phyloP scores from a whole-genome alignment of 2,329 filamentous ascomycete genomes.

The Apiospora pterosperma region DNA sequence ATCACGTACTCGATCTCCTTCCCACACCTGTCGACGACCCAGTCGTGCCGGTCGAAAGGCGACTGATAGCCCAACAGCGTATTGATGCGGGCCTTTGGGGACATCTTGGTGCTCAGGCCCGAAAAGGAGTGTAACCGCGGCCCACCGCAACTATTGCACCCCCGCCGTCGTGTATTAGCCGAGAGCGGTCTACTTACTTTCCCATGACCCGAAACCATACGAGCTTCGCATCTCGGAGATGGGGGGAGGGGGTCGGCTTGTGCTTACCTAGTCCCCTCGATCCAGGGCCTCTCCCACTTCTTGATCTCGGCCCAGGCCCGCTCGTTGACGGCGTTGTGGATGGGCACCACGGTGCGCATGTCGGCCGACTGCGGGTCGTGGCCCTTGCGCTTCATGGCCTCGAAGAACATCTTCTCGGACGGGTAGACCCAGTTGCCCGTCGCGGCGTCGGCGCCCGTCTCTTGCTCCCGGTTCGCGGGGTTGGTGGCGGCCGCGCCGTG shows the following conservation, averaged over 20 bases:
- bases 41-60: constrained; percentile 96
- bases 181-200: too few relatives aligned
- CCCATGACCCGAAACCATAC: too few relatives aligned
- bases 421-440: constrained; percentile 97
- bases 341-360: constrained; percentile 90
- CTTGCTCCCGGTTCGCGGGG: constrained; percentile 70
- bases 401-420: constrained; percentile 96
- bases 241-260: neutral
- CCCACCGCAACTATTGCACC: constrained; percentile 57
- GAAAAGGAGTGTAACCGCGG: constrained; percentile 82
- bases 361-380: constrained; percentile 68
- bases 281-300: constrained; percentile 75
- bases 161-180: neutral
- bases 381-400: constrained; percentile 90
- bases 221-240: neutral
- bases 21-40: constrained; percentile 91
- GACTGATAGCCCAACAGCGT: constrained; percentile 81
- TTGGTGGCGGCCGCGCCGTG: constrained; percentile 17
- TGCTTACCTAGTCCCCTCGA: constrained; percentile 51
- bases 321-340: constrained; percentile 98
- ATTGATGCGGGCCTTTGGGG: constrained; percentile 80
- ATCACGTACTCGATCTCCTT: constrained; percentile 90
- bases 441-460: constrained; percentile 65
- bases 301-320: constrained; percentile 91
- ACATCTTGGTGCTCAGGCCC: constrained; percentile 67